A percentile compares a stretch with the other conserved stretches of the same genome.
phyloP scores from a whole-genome alignment of 306 rosid genomes.

The Calophaca sinica region DNA sequence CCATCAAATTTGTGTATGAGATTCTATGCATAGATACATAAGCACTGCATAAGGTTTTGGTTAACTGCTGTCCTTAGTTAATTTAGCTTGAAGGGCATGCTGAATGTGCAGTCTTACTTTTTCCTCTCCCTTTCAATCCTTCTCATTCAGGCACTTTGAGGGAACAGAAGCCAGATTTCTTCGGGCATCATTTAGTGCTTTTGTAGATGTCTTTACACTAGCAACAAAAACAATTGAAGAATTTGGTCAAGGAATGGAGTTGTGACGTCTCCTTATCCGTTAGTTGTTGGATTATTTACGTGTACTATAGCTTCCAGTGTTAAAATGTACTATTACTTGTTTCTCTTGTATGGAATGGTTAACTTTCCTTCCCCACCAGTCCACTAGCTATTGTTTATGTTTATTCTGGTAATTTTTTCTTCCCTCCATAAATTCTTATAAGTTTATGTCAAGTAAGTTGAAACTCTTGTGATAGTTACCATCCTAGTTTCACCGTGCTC shows the following conservation, averaged over 20 bases:
- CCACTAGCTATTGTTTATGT: not conserved
- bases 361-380: not conserved
- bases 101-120: not conserved
- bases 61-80: conserved; percentile 7
- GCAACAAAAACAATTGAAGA: conserved; percentile 90
- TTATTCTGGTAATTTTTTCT: no score
- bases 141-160: conserved; percentile 74
- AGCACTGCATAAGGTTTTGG: conserved; percentile 28
- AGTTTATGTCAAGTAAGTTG: no score
- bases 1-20: not conserved
- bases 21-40: not conserved
- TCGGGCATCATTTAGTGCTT: conserved; percentile 89
- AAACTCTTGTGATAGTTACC: no score
- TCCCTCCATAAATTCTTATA: no score
- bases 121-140: not conserved
- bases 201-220: conserved; percentile 75
- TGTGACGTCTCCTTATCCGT: conserved; percentile 47
- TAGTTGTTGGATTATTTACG: conserved; percentile 15
- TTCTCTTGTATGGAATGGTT: not conserved
- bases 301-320: not conserved
- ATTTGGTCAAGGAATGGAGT: conserved; percentile 69
- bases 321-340: not conserved
- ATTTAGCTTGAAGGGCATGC: conserved; percentile 3
- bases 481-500: no score
- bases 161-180: conserved; percentile 96